A percentile compares a stretch with the other conserved stretches of the same genome.
These are phyloP conservation scores for Suillus weaverae DNA, from an alignment of 768 basidiomycete genomes.

Conservation along the genomic window DNA sequence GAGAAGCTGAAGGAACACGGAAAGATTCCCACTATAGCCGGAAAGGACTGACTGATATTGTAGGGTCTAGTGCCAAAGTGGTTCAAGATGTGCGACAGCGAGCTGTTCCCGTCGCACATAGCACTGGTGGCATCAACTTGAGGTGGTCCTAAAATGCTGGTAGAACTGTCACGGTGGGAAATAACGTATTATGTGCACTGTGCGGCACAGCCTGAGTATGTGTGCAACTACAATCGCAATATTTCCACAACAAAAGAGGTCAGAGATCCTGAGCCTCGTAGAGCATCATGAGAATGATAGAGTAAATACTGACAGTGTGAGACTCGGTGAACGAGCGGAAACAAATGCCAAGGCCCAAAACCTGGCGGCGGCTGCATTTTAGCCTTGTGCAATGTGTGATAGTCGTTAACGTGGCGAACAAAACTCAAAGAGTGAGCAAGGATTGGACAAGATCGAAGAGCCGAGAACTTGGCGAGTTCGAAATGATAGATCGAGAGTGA, in stretches of 20 bases:
- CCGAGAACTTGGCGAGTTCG: not conserved
- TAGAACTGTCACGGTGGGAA: not conserved
- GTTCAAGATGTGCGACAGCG: not conserved
- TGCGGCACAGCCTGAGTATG: too few species aligned
- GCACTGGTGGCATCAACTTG: not conserved
- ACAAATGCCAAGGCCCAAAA: not conserved
- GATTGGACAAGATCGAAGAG: not conserved
- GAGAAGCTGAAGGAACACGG: not conserved
- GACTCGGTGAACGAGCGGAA: not conserved
- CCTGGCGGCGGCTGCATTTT: not conserved
- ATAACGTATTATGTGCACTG: too few species aligned
- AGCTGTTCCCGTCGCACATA: not conserved
- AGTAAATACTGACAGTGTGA: not conserved
- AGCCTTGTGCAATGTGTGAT: not conserved
- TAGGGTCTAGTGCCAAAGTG: not conserved
- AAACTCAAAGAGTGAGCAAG: not conserved
- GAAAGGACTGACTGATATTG: not conserved
- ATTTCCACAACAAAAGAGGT: not conserved
- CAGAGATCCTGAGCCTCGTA: too few species aligned
- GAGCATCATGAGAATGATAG: not conserved
- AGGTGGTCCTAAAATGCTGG: not conserved
- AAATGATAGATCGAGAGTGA: not conserved
- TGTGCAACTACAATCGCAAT: not conserved
- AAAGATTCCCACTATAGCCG: not conserved
- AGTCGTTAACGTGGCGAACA: not conserved